A percentile compares a stretch with the other conserved stretches of the same genome.
Conservation (phyloP, 306 rosid species). For the Begonia peltatifolia region DNA sequence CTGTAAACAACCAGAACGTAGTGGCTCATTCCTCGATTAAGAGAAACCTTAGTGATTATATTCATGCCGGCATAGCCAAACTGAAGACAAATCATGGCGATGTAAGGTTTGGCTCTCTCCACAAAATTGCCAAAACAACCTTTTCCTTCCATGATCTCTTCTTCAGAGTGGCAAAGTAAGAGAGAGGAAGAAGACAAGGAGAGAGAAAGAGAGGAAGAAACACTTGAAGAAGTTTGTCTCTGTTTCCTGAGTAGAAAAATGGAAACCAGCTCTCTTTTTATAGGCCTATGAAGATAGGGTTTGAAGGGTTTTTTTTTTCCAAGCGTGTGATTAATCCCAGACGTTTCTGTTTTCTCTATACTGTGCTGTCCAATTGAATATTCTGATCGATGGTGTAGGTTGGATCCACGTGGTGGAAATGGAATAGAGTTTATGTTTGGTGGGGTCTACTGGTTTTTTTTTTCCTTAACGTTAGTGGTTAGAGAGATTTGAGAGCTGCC, state of each 20-base stretch:
- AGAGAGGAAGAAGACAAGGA: background rate
- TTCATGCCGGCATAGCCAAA: conserved; percentile 94
- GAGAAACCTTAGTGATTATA: conserved; percentile 78
- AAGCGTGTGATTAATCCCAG: no score
- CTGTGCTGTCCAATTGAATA: no score
- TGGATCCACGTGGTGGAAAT: no score
- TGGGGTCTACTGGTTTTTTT: no score
- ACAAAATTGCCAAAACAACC: conserved; percentile 12
- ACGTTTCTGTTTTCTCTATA: no score
- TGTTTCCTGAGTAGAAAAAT: background rate
- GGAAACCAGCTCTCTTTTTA: background rate
- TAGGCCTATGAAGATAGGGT: background rate
- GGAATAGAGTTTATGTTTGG: no score
- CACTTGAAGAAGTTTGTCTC: background rate
- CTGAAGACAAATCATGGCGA: conserved; percentile 87
- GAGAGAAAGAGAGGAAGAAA: background rate
- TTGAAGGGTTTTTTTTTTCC: no score
- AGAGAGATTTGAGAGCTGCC: no score
- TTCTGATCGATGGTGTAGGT: no score
- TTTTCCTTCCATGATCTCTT: background rate
- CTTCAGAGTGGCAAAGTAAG: background rate
- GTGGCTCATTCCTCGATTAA: conserved; percentile 90
- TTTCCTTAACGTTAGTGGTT: no score
- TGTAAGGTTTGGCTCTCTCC: conserved; percentile 64
- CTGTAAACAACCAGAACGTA: conserved; percentile 82